Conservation (phyloP, 345 rosid genomes). For the Eutrema yunnanense region DNA sequence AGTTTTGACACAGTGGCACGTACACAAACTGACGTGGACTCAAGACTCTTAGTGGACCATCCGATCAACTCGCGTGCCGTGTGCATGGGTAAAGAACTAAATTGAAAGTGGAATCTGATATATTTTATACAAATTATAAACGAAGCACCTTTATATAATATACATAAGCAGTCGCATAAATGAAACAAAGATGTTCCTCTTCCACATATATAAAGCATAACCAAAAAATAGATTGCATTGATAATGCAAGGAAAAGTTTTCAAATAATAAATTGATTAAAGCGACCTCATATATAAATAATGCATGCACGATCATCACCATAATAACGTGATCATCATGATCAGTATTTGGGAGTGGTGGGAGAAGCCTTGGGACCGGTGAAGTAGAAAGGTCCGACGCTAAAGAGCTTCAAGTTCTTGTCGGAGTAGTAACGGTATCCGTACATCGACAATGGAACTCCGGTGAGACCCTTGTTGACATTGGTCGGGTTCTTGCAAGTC, state of each 20-base stretch:
- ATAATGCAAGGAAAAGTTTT: not conserved
- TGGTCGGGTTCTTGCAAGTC: conserved; percentile 41
- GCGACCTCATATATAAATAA: not conserved
- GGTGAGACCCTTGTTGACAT: conserved; percentile 44
- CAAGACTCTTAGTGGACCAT: conserved; percentile 2
- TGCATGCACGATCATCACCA: not conserved
- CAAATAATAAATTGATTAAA: not conserved
- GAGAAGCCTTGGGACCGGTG: conserved; percentile 30
- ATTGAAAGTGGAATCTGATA: conserved; percentile 12
- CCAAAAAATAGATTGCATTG: not conserved
- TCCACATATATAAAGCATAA: not conserved
- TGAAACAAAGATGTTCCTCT: not conserved
- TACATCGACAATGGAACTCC: conserved; percentile 44
- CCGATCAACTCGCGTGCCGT: conserved; percentile 24
- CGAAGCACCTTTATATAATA: not conserved
- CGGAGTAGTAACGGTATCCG: conserved; percentile 27
- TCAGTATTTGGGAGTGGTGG: conserved; percentile 24
- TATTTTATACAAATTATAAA: not conserved
- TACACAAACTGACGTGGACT: conserved; percentile 17
- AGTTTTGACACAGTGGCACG: conserved; percentile 14
- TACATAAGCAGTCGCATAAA: not conserved
- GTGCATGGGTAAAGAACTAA: conserved; percentile 5
- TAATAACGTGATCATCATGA: not conserved
- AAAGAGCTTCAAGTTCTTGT: conserved; percentile 38
- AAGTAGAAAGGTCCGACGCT: conserved; percentile 34